Base-by-base conservation (phyloP, 306 rosid species). In the Lablab purpureus region DNA sequence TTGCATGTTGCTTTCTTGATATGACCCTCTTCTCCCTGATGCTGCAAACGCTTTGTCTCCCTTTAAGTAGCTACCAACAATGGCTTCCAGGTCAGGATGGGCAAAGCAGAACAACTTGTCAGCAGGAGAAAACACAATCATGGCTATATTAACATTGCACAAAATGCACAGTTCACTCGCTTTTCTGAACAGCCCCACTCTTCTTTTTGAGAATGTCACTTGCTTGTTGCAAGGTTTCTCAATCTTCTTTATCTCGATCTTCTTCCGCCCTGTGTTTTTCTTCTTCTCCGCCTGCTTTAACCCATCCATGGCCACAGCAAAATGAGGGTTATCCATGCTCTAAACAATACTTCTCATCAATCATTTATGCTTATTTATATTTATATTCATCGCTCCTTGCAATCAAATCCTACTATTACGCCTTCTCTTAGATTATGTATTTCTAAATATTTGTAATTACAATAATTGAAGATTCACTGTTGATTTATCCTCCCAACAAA, bases 141-240 rank as follows among this genome's bases (percentile, higher is more conserved):
- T 86, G 19, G 90, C 86, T 0, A 78, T 34, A 0, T 82, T 62
- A 5, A 80, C 88, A n/a, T 90, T 52, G 66, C 91, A 87, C 19
- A 91, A 40, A 41, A 87, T 56, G 12, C 84, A 85, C 10, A 91
- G 86, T 78, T 91, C 91, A 19, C 85, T 74, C 3, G 90, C 91
- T 56, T 88, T 91, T 45, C 85, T 91, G 76, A 91, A 91, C 10
- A 88, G 34, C 0, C 95, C 89, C 1, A 72, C 22, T 14, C 88
- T 77, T 32, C 93, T 77, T 37, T 87, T 87, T 1, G 88, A 87
- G 85, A 89, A 85, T 0, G 93, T 91, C 15, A 88, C 90, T 27
- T 90, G 89, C 73, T 76, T 83, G 83, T 67, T 87, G 28, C 74
- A n/a, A 1, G 56, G 63, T 14, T 83, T 81, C 13, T 63, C 87